Conservation (phyloP, 2,329 filamentous ascomycete species). For the Fusarium torulosum region DNA sequence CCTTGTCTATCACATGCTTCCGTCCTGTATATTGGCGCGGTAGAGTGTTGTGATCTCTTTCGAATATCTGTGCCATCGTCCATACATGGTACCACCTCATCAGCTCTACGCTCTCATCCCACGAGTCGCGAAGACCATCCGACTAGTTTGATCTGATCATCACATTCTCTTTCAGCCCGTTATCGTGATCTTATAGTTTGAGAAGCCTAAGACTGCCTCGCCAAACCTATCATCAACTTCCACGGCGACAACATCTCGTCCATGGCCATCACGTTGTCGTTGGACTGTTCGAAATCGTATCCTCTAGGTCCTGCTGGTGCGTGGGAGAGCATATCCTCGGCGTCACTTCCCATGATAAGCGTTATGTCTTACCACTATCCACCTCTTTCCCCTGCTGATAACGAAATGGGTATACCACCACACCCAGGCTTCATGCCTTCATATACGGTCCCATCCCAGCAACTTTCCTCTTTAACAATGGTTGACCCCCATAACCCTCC, state of each 20-base stretch:
- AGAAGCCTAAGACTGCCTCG: constrained; percentile 7
- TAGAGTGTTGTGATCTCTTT: constrained; percentile 30
- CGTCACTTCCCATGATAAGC: constrained; percentile 33
- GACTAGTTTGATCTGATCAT: constrained; percentile 13
- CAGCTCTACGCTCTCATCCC: constrained; percentile 15
- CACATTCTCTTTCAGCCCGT: constrained; percentile 17
- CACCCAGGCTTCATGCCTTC: constrained; percentile 53
- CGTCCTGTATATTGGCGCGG: constrained; percentile 33
- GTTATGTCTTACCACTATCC: constrained; percentile 65
- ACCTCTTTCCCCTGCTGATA: constrained; percentile 56
- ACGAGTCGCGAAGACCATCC: constrained; percentile 7
- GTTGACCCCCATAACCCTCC: constrained; percentile 52
- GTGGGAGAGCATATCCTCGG: constrained; percentile 27
- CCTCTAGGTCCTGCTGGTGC: constrained; percentile 17
- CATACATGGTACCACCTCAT: constrained; percentile 11
- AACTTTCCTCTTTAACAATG: constrained; percentile 51
- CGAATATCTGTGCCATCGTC: constrained; percentile 25
- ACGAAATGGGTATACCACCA: constrained; percentile 58
- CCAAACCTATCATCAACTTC: constrained; percentile 4
- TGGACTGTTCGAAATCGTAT: constrained; percentile 26
- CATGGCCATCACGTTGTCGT: constrained; percentile 41
- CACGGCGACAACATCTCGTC: constrained; percentile 14
- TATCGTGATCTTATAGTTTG: constrained; percentile 1
- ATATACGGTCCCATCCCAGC: constrained; percentile 49
- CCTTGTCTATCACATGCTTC: constrained; percentile 12